Conservation (phyloP, 495 filamentous ascomycete species). For the Penicillium fimorum region DNA sequence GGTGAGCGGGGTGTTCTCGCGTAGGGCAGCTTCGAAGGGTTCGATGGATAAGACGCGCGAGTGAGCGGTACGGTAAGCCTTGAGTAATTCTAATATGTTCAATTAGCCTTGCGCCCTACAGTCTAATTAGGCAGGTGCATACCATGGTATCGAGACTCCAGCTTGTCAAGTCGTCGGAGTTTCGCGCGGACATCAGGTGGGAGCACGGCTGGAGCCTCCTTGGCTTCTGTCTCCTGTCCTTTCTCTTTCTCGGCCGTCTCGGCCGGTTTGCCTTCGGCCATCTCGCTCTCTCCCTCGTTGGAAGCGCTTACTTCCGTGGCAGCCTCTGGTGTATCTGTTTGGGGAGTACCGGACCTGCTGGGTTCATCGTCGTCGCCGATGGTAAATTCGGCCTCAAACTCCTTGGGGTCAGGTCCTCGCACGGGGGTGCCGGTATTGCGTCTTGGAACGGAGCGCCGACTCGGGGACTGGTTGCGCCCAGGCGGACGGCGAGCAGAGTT, state of each 20-base stretch:
- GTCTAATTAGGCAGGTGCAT: constrained; percentile 20
- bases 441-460: constrained; percentile 49
- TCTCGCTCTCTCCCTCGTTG: constrained; percentile 27
- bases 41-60: constrained; percentile 81
- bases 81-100: constrained; percentile 66
- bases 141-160: constrained; percentile 88
- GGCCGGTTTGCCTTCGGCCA: constrained; percentile 28
- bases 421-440: constrained; percentile 52
- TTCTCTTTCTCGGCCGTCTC: constrained; percentile 29
- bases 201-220: constrained; percentile 53
- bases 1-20: constrained; percentile 86
- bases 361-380: constrained; percentile 73
- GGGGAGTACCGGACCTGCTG: constrained; percentile 56
- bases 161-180: constrained; percentile 74
- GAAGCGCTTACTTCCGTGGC: constrained; percentile 21
- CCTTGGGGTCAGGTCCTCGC: constrained; percentile 71
- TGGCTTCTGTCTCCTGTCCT: constrained; percentile 17
- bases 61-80: constrained; percentile 88
- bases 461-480: constrained; percentile 52
- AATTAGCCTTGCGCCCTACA: constrained; percentile 14
- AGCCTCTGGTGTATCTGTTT: constrained; percentile 33
- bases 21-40: constrained; percentile 84
- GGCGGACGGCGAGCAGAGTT: constrained; percentile 51
- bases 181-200: constrained; percentile 67
- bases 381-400: constrained; percentile 79